phyloP scores from a whole-genome alignment of 2,329 filamentous ascomycete genomes.

The Scleromitrula shiraiana region DNA sequence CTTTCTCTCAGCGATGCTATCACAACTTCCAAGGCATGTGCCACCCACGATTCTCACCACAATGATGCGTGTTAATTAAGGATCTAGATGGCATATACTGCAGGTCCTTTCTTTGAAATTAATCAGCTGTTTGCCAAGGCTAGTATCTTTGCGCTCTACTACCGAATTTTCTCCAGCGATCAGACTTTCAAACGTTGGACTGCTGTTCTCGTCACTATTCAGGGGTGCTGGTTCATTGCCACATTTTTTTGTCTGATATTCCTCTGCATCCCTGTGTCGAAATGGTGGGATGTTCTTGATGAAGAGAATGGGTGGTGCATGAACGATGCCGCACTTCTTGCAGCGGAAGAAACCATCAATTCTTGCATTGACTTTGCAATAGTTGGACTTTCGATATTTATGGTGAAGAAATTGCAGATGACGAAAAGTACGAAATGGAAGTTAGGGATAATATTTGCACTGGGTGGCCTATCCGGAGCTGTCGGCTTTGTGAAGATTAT shows the following conservation, averaged over 20 bases:
- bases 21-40: too few species aligned
- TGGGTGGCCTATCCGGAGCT: neutral
- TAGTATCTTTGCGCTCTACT: neutral
- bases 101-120: neutral
- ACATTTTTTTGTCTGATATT: neutral
- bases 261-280: neutral
- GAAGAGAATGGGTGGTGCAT: neutral
- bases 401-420: neutral
- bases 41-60: too few species aligned
- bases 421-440: neutral
- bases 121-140: neutral
- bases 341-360: neutral
- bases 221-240: neutral
- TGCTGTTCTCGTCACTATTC: neutral
- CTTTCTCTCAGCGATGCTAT: too few species aligned
- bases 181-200: neutral
- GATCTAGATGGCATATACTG: too few species aligned
- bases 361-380: neutral
- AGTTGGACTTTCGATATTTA: neutral
- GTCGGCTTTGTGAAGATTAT: too few species aligned
- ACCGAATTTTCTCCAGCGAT: neutral
- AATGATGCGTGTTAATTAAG: too few species aligned
- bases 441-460: neutral
- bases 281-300: neutral
- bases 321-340: neutral